phyloP scores from a whole-genome alignment of 2,329 filamentous ascomycete genomes.

The Metarhizium album region DNA sequence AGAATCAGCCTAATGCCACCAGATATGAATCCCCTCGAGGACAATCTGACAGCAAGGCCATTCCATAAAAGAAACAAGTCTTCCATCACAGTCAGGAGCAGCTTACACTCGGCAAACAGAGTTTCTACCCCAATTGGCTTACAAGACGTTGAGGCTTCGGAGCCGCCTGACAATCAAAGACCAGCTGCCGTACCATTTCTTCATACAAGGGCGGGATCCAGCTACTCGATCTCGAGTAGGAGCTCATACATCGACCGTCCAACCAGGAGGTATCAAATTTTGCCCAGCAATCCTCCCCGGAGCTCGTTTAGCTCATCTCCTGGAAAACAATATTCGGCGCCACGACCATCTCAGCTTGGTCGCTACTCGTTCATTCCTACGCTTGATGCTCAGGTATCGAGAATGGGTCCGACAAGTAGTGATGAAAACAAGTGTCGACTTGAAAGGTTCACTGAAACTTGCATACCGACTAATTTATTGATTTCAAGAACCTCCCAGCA shows the following conservation, averaged over 20 bases:
- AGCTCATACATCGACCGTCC: slow-evolving; percentile 46
- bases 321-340: slow-evolving; percentile 36
- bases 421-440: slow-evolving; percentile 23
- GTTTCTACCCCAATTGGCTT: slow-evolving; percentile 31
- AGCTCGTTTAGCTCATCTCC: slow-evolving; percentile 32
- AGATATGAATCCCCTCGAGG: slow-evolving; percentile 90
- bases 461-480: slow-evolving; percentile 43
- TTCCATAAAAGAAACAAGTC: slow-evolving; percentile 65
- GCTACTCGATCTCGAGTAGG: slow-evolving; percentile 41
- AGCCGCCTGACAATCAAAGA: slow-evolving; percentile 32
- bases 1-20: slow-evolving; percentile 75
- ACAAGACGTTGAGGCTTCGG: slow-evolving; percentile 32
- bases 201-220: slow-evolving; percentile 60
- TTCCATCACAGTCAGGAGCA: slow-evolving; percentile 37
- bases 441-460: slow-evolving; percentile 42
- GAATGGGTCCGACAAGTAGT: slow-evolving; percentile 13
- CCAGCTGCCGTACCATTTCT: slow-evolving; percentile 62
- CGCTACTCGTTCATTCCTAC: slow-evolving; percentile 41
- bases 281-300: slow-evolving; percentile 30
- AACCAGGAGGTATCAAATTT: slow-evolving; percentile 43
- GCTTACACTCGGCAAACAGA: slow-evolving; percentile 46
- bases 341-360: slow-evolving; percentile 24
- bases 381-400: slow-evolving; percentile 24
- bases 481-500: slow-evolving; percentile 43
- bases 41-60: slow-evolving; percentile 64